Conservation (phyloP, 2,329 filamentous ascomycete genomes). For the Stemphylium beticola region DNA sequence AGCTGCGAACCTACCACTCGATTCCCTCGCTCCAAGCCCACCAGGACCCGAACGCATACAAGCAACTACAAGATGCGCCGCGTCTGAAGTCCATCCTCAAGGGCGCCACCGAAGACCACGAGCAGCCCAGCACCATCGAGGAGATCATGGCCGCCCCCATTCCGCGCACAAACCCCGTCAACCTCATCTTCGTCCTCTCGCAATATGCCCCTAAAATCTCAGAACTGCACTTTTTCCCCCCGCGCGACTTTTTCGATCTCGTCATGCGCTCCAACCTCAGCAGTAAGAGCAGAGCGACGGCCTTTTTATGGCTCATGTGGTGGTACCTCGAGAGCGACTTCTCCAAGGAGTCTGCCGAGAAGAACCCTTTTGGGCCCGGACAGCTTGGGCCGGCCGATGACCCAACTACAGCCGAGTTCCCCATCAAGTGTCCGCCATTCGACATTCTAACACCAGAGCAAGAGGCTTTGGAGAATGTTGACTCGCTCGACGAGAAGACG, state of each 20-base stretch:
- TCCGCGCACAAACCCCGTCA: constrained; percentile 94
- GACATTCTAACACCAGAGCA: constrained; percentile 70
- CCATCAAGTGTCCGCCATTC: constrained; percentile 68
- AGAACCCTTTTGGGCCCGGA: constrained; percentile 85
- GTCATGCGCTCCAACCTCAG: constrained; percentile 88
- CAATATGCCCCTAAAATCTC: constrained; percentile 90
- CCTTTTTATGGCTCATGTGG: constrained; percentile 99
- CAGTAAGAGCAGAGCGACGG: constrained; percentile 80
- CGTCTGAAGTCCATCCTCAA: constrained; percentile 96
- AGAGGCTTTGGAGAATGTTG: constrained; percentile 73
- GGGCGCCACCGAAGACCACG: constrained; percentile 88
- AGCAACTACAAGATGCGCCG: constrained; percentile 95
- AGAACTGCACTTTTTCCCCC: constrained; percentile 85
- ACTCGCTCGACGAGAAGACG: constrained; percentile 70
- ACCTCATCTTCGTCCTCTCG: constrained; percentile 93
- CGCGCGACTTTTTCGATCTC: constrained; percentile 92
- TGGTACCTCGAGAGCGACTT: constrained; percentile 98
- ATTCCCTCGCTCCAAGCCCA: constrained; percentile 95
- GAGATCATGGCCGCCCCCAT: constrained; percentile 73
- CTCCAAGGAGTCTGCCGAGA: constrained; percentile 80
- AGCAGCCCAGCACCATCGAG: constrained; percentile 82
- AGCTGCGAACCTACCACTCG: constrained; percentile 95
- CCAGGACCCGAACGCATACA: constrained; percentile 95
- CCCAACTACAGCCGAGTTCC: constrained; percentile 52
- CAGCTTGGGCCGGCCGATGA: constrained; percentile 45